A percentile compares a stretch with the other conserved stretches of the same genome.
These are phyloP conservation scores for Starmerella vitae DNA, from an alignment of 805 yeast species.

Conservation along the genomic window DNA sequence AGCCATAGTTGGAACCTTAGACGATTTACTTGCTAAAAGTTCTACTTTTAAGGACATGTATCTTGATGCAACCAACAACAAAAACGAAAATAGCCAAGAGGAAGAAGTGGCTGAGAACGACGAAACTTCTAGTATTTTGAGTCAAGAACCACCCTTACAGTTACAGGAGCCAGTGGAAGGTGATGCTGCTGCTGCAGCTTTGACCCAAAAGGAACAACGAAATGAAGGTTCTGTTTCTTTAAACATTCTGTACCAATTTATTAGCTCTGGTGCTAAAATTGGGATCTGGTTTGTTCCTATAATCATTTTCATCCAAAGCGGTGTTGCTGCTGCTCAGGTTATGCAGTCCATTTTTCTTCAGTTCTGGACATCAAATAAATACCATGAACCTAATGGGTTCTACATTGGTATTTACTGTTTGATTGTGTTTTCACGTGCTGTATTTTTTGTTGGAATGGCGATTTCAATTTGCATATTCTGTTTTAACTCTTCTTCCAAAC, in stretches of 20 bases:
- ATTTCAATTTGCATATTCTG: constrained; percentile 29
- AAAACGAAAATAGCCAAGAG: constrained; percentile 8
- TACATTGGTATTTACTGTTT: constrained; percentile 56
- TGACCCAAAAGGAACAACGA: constrained; percentile 26
- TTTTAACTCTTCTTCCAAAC: constrained; percentile 41
- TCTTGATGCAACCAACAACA: constrained; percentile 2
- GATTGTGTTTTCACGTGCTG: constrained; percentile 40
- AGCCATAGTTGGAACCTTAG: constrained; percentile 46
- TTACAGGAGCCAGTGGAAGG: constrained; percentile 9
- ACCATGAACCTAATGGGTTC: constrained; percentile 36
- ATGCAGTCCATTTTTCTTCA: constrained; percentile 38
- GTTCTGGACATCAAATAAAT: constrained; percentile 58
- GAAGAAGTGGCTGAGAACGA: constrained; percentile 7
- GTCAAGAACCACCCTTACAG: constrained; percentile 4
- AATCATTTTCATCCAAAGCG: constrained; percentile 17
- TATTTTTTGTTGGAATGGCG: constrained; percentile 27
- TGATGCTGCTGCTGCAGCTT: constrained; percentile 16
- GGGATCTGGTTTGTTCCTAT: constrained; percentile 22
- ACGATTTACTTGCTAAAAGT: constrained; percentile 32
- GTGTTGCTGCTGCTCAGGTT: constrained; percentile 38
- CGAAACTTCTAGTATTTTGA: background rate
- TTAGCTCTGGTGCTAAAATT: constrained; percentile 31
- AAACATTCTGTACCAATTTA: constrained; percentile 41
- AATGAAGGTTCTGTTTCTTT: constrained; percentile 23
- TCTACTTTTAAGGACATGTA: constrained; percentile 10